A percentile compares a stretch with the other conserved stretches of the same genome.
Conservation (phyloP, 1,139 yeast genomes). For the Yamadazyma diddensiae region DNA sequence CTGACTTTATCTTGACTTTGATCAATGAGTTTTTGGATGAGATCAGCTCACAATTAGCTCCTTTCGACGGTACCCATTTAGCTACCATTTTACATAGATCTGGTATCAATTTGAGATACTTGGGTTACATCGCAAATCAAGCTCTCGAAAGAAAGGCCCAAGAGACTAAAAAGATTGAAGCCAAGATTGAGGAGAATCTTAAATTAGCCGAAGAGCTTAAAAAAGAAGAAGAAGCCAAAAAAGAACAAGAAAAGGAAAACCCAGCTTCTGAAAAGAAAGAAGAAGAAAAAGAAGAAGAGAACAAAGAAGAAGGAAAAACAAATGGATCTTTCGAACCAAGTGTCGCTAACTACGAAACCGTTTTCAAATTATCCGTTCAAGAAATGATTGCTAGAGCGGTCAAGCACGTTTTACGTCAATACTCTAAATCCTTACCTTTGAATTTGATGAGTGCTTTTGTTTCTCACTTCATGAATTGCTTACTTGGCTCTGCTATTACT, state of each 20-base stretch:
- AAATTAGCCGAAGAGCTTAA: slow-evolving; percentile 23
- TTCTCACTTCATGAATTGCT: slow-evolving; percentile 70
- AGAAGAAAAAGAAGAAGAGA: slow-evolving; percentile 19
- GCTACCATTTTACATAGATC: slow-evolving; percentile 64
- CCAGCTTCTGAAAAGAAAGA: slow-evolving; percentile 28
- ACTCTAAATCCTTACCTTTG: slow-evolving; percentile 48
- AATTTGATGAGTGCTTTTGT: slow-evolving; percentile 57
- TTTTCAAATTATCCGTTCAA: slow-evolving; percentile 49
- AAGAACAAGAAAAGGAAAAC: slow-evolving; percentile 24
- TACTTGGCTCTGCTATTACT: slow-evolving; percentile 53
- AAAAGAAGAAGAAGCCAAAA: slow-evolving; percentile 28
- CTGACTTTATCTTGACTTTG: slow-evolving; percentile 59
- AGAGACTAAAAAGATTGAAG: slow-evolving; percentile 20
- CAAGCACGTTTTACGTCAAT: slow-evolving; percentile 67
- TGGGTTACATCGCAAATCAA: slow-evolving; percentile 58
- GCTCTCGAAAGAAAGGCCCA: slow-evolving; percentile 24
- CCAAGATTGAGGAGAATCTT: slow-evolving; percentile 22
- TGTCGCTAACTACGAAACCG: slow-evolving; percentile 42
- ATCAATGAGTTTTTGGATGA: slow-evolving; percentile 65
- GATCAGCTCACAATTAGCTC: slow-evolving; percentile 55
- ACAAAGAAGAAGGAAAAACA: slow-evolving; percentile 27
- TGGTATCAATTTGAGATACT: slow-evolving; percentile 88
- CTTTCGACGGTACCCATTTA: slow-evolving; percentile 80
- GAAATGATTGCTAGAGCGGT: slow-evolving; percentile 79
- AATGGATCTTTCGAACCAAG: slow-evolving; percentile 43